Conservation (phyloP, 805 yeast genomes). For the Yamadazyma scolyti region DNA sequence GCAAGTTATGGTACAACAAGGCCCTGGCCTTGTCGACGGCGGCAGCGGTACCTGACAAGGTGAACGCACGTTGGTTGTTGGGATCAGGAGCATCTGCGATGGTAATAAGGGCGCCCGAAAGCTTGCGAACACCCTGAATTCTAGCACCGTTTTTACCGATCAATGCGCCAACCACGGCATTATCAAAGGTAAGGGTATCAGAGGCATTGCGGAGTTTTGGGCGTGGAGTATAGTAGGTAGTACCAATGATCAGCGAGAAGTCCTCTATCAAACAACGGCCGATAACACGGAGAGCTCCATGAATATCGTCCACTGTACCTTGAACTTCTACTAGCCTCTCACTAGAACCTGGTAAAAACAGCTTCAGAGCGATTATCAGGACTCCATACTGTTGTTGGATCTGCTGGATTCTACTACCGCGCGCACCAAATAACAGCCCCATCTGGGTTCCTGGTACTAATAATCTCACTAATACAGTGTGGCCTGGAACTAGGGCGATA, state of each 20-base stretch:
- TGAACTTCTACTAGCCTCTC: constrained; percentile 87
- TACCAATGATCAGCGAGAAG: constrained; percentile 61
- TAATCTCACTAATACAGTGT: constrained; percentile 57
- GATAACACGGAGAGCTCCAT: constrained; percentile 53
- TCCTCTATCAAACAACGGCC: constrained; percentile 75
- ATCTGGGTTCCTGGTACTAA: constrained; percentile 80
- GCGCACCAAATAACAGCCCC: constrained; percentile 86
- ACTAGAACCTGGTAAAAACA: constrained; percentile 73
- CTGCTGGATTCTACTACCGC: constrained; percentile 74
- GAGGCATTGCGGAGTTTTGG: no score
- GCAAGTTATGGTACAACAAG: constrained; percentile 55
- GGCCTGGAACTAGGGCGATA: constrained; percentile 48
- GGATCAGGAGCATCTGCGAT: constrained; percentile 69
- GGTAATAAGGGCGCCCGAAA: constrained; percentile 73
- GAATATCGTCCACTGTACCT: constrained; percentile 65
- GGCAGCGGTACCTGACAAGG: constrained; percentile 57
- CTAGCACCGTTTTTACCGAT: constrained; percentile 84
- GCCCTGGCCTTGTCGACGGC: constrained; percentile 58
- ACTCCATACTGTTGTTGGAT: constrained; percentile 67
- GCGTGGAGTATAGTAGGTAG: constrained; percentile 58
- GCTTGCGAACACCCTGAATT: constrained; percentile 79
- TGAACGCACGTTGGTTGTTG: constrained; percentile 62
- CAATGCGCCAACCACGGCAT: constrained; percentile 82
- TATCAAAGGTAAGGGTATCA: constrained; percentile 61
- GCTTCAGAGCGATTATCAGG: constrained; percentile 84